Conservation (phyloP, 2,329 filamentous ascomycete species). For the Dactylellina haptotyla region DNA sequence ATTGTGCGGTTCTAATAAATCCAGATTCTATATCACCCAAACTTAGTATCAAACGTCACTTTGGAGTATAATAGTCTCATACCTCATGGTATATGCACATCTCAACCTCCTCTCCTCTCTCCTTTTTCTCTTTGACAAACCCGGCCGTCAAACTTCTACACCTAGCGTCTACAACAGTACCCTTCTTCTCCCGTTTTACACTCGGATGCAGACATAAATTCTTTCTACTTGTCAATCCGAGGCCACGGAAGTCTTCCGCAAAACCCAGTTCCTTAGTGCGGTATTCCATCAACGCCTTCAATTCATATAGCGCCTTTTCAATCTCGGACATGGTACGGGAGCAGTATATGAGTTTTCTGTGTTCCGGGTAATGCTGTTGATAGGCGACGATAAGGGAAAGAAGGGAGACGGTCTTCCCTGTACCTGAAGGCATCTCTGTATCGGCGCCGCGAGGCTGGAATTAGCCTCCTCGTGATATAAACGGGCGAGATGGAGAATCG, state of each 20-base stretch:
- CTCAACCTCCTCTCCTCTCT: constrained; percentile 91
- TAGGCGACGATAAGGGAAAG: constrained; percentile 96
- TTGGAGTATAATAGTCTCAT: constrained; percentile 59
- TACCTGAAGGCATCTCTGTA: constrained; percentile 94
- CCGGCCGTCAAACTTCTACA: constrained; percentile 95
- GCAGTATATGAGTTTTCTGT: constrained; percentile 97
- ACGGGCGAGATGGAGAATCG: neutral
- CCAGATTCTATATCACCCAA: constrained; percentile 74
- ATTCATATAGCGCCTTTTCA: constrained; percentile 91
- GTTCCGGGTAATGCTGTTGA: constrained; percentile 90
- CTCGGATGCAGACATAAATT: constrained; percentile 96
- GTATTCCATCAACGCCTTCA: constrained; percentile 95
- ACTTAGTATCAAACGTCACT: constrained; percentile 49
- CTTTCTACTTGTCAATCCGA: constrained; percentile 94
- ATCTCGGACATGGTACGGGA: constrained; percentile 99
- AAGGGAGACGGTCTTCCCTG: constrained; percentile 95
- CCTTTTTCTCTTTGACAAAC: constrained; percentile 97
- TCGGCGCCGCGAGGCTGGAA: too few relatives aligned
- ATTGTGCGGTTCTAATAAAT: constrained; percentile 92
- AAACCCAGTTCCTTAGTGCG: constrained; percentile 86
- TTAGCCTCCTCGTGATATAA: neutral
- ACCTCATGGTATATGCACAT: constrained; percentile 95
- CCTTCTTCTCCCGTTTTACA: constrained; percentile 95
- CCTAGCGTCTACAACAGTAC: constrained; percentile 89
- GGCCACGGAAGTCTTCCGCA: constrained; percentile 89